A percentile compares a stretch with the other conserved stretches of the same genome.
These are phyloP conservation scores for Tolypocladium cylindrosporum DNA, from an alignment of 2,329 filamentous ascomycete species.

Conservation along the genomic window DNA sequence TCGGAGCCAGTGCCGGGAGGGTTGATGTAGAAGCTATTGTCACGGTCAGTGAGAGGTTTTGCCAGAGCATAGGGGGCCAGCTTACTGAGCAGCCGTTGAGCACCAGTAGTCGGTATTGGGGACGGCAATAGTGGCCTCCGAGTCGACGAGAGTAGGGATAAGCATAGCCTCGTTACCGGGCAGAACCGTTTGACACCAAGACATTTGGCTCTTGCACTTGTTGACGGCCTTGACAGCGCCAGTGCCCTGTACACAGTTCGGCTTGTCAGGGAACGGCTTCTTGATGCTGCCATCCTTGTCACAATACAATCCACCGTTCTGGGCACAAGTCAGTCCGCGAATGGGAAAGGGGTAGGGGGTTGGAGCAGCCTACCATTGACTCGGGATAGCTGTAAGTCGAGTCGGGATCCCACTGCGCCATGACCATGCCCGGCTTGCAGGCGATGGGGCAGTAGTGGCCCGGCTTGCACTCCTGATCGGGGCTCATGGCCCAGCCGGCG, in stretches of 20 bases:
- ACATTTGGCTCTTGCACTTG: slow-evolving; percentile 49
- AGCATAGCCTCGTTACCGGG: slow-evolving; percentile 76
- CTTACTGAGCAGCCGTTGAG: slow-evolving; percentile 64
- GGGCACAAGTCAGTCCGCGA: not conserved
- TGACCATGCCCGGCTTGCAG: slow-evolving; percentile 65
- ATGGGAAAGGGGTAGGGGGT: no score
- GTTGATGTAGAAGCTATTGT: slow-evolving; percentile 65
- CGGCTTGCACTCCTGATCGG: slow-evolving; percentile 57
- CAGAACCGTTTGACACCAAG: slow-evolving; percentile 71
- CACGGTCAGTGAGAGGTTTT: slow-evolving; percentile 8
- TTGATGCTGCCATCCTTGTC: slow-evolving; percentile 53
- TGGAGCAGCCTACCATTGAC: slow-evolving; percentile 54
- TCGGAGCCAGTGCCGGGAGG: slow-evolving; percentile 54
- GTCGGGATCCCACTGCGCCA: slow-evolving; percentile 66
- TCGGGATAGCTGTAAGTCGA: slow-evolving; percentile 59
- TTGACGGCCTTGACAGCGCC: slow-evolving; percentile 58
- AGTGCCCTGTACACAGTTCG: slow-evolving; percentile 61
- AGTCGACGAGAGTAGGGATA: slow-evolving; percentile 61
- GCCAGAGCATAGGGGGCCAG: slow-evolving; percentile 7
- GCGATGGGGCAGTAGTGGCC: slow-evolving; percentile 68
- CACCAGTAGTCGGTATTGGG: slow-evolving; percentile 63
- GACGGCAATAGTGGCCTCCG: slow-evolving; percentile 52
- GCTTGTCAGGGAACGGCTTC: slow-evolving; percentile 58
- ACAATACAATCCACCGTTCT: slow-evolving; percentile 70
- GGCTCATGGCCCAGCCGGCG: slow-evolving; percentile 71